These are phyloP conservation scores for Diaporthe helianthi DNA, from an alignment of 2,329 filamentous ascomycete genomes.

Conservation along the genomic window DNA sequence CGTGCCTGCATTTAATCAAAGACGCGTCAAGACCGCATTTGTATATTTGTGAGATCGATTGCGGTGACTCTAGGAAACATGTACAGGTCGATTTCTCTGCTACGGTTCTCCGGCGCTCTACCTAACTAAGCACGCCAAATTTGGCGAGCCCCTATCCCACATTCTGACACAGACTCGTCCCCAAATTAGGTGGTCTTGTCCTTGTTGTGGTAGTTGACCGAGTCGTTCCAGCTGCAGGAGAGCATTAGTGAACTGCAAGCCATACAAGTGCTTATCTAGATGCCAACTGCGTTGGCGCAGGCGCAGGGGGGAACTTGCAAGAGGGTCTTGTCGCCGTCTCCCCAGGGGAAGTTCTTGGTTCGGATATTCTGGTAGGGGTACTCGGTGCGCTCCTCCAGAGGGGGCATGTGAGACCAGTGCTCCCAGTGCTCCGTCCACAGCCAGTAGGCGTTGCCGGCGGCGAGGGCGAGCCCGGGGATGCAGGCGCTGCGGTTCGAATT, in stretches of 20 bases:
- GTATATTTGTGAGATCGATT: constrained; percentile 33
- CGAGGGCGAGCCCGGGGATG: constrained; percentile 74
- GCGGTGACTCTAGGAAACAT: constrained; percentile 42
- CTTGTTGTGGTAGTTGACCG: constrained; percentile 97
- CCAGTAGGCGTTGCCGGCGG: constrained; percentile 82
- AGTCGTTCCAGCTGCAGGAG: constrained; percentile 84
- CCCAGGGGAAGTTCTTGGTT: constrained; percentile 93
- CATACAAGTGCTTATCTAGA: not conserved
- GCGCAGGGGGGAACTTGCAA: constrained; percentile 9
- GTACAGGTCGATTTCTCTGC: constrained; percentile 38
- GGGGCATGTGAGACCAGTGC: constrained; percentile 85
- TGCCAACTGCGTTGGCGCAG: not conserved
- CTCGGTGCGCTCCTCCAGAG: constrained; percentile 88
- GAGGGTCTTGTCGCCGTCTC: constrained; percentile 81
- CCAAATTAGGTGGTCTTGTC: constrained; percentile 67
- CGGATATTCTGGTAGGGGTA: constrained; percentile 99
- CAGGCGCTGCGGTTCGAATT: constrained; percentile 64
- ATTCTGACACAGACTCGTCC: not conserved
- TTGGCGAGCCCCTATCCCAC: constrained; percentile 1
- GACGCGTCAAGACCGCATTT: not conserved
- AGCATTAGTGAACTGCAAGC: constrained; percentile 34
- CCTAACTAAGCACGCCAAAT: constrained; percentile 6
- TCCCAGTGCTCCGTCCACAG: constrained; percentile 98
- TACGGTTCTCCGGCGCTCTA: constrained; percentile 30
- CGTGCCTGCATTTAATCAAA: not conserved